Evolutionary conservation across 2,329 filamentous ascomycete species (phyloP), one percentile per base, ranked within the genome.

Genomic region (Alternaria rosae): DNA sequence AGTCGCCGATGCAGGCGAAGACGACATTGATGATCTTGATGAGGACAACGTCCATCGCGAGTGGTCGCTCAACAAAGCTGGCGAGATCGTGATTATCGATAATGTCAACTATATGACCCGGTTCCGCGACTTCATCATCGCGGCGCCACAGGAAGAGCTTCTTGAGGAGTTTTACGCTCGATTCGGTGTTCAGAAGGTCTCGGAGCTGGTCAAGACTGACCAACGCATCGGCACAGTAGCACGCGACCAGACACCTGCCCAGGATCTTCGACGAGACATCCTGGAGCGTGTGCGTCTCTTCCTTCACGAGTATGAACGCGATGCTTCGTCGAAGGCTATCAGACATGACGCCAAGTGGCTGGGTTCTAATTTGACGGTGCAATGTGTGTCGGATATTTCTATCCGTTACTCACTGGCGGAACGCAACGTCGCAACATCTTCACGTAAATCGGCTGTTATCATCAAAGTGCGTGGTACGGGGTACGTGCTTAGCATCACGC

Each of bases 331-430:
- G 2, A 78, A 78, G 35, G 85, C 86, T n/a, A 89, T 99, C 73
- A 91, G 91, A 68, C 92, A 95, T 72, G 94, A 98, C 76, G 86
- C 89, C 7, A 92, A 91, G 70, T 99, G 95, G 95, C 83, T 99
- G 11, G 93, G 97, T 71, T 92, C 92, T 74, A 91, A 96, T 68
- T 82, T 99, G 13, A 85, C 83, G 0, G 92, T 99, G 3, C 86
- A 91, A 67, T 87, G 91, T 57, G 94, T 97, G 10, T 89, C 89
- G 23, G 90, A 90, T 1, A 90, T 99, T 54, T 88, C 90, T 6
- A 86, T 97, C 41, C 89, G 90, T 23, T 88, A 92, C 63, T 91
- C 89, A n/a, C 85, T 98, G 11, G 87, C 87, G 60, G 91, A 90
- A 1, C 89, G 90, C 41, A 84, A 84, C 59, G 85, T 92, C n/a